phyloP scores from a whole-genome alignment of 805 yeast species.

The Suhomyces sp. region DNA sequence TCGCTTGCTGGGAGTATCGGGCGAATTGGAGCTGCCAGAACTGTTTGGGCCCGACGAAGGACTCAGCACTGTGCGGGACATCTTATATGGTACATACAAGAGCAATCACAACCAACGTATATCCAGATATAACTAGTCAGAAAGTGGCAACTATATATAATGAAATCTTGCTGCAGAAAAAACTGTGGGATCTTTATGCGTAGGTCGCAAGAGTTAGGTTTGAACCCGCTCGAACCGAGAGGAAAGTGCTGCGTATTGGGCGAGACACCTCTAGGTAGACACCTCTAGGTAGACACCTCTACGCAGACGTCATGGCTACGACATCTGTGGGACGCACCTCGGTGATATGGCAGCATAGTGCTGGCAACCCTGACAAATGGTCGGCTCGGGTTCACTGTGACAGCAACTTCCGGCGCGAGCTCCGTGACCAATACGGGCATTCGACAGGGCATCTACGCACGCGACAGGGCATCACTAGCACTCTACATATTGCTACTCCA shows the following conservation, averaged over 20 bases:
- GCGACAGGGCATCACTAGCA: too few relatives aligned
- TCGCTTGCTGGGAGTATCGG: conserved; percentile 5
- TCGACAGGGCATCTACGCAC: too few relatives aligned
- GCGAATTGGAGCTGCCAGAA: neutral
- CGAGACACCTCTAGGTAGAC: neutral
- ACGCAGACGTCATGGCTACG: neutral
- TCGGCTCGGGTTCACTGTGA: neutral
- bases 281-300: too few relatives aligned
- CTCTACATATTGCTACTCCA: too few relatives aligned
- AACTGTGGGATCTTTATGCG: neutral
- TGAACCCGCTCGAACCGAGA: neutral
- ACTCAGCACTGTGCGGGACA: neutral
- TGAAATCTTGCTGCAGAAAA: neutral
- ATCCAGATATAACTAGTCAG: neutral
- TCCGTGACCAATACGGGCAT: neutral
- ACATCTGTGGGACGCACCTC: too few relatives aligned
- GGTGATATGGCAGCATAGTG: too few relatives aligned
- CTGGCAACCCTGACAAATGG: too few relatives aligned
- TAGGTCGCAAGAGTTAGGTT: neutral
- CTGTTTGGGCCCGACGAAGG: neutral
- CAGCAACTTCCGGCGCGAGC: neutral
- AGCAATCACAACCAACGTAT: too few relatives aligned
- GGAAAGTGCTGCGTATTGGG: neutral
- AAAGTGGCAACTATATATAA: neutral
- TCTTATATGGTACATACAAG: neutral